Evolutionary conservation across 768 basidiomycete genomes (phyloP).

Genomic region (Crepidotus variabilis): DNA sequence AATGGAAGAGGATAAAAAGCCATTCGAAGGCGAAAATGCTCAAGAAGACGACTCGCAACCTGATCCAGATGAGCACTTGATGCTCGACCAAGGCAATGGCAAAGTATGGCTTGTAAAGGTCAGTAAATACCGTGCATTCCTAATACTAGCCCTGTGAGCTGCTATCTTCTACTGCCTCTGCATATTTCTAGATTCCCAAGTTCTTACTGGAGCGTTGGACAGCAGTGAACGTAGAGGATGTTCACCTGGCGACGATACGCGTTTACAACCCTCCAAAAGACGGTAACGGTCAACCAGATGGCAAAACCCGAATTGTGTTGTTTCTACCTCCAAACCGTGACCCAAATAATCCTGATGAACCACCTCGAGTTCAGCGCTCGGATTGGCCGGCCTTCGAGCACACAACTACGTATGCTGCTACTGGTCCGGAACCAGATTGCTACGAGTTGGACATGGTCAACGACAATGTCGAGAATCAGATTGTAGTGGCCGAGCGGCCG

Average conservation of each 20-base stretch:
- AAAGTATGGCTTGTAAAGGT: constrained; percentile 88
- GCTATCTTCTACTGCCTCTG: not conserved
- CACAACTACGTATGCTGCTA: constrained; percentile 26
- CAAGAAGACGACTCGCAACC: constrained; percentile 64
- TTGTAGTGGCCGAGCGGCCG: constrained; percentile 79
- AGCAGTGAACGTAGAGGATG: constrained; percentile 65
- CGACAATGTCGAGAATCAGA: constrained; percentile 79
- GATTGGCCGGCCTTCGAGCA: constrained; percentile 36
- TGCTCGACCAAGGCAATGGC: constrained; percentile 71
- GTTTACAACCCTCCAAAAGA: constrained; percentile 52
- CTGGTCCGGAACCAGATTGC: constrained; percentile 51
- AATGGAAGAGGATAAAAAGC: constrained; percentile 67
- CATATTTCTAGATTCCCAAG: constrained; percentile 64
- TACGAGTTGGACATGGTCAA: constrained; percentile 91
- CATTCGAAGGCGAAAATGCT: constrained; percentile 51
- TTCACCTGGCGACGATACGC: constrained; percentile 81
- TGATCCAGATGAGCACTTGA: constrained; percentile 80
- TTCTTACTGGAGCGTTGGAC: constrained; percentile 86
- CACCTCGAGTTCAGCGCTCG: constrained; percentile 18
- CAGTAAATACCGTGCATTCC: constrained; percentile 15
- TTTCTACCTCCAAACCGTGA: constrained; percentile 61
- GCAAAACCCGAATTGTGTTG: constrained; percentile 60
- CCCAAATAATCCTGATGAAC: constrained; percentile 23
- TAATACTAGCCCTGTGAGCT: not conserved
- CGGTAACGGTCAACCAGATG: constrained; percentile 27